phyloP scores from a whole-genome alignment of 768 basidiomycete species.

The Mycena indigotica region DNA sequence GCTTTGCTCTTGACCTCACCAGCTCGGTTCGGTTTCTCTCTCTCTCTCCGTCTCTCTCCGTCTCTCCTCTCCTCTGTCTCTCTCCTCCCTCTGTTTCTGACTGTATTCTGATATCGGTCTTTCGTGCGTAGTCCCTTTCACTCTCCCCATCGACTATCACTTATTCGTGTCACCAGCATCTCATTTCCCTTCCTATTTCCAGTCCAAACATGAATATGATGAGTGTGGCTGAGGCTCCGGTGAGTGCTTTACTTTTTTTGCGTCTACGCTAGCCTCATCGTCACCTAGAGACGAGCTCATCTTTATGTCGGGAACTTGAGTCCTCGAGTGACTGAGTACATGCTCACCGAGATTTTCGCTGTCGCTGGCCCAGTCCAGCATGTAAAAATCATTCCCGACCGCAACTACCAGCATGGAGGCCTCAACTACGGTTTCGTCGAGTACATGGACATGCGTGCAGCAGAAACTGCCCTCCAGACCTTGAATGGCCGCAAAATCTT shows the following conservation, averaged over 20 bases:
- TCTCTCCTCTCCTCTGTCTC: conserved; percentile 27
- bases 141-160: conserved; percentile 20
- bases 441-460: conserved; percentile 97
- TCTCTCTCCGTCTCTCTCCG: conserved; percentile 41
- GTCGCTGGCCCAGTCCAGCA: conserved; percentile 96
- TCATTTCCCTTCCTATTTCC: conserved; percentile 56
- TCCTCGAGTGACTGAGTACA: conserved; percentile 97
- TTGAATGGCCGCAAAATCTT: conserved; percentile 99
- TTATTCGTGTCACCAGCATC: conserved; percentile 41
- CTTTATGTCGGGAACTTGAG: conserved; percentile 98
- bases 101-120: conserved; percentile 55
- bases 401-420: conserved; percentile 98
- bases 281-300: conserved; percentile 80
- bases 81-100: conserved; percentile 42
- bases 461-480: conserved; percentile 97
- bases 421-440: conserved; percentile 99
- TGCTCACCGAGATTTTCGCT: conserved; percentile 97
- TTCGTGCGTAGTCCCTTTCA: conserved; percentile 43
- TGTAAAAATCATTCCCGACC: conserved; percentile 99
- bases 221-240: conserved; percentile 77
- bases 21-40: conserved; percentile 39
- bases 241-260: conserved; percentile 41
- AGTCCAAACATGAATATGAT: conserved; percentile 72
- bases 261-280: conserved; percentile 29
- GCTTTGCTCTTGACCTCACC: conserved; percentile 16